Conservation (phyloP, 345 rosid species). For the Corchorus capsularis region DNA sequence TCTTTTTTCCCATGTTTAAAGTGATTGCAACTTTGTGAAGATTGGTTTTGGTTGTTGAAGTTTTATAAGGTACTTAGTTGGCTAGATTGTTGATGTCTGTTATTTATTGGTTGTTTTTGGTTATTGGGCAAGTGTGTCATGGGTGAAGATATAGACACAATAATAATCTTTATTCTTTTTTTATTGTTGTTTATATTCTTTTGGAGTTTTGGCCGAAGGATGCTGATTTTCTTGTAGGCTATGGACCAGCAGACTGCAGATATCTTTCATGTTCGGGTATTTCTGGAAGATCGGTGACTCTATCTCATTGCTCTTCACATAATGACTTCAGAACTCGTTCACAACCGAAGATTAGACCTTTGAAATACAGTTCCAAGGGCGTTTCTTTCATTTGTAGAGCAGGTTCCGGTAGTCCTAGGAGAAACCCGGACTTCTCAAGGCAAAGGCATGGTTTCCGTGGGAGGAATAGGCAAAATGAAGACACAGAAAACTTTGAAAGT, state of each 20-base stretch:
- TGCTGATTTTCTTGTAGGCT: slow-evolving; percentile 44
- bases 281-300: slow-evolving; percentile 45
- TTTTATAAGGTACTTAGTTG: background rate
- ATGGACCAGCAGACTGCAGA: slow-evolving; percentile 48
- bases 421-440: slow-evolving; percentile 72
- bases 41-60: slow-evolving; percentile 1
- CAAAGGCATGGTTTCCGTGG: slow-evolving; percentile 63
- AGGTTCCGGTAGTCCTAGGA: slow-evolving; percentile 58
- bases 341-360: slow-evolving; percentile 37
- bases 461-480: slow-evolving; percentile 63
- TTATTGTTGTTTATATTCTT: background rate
- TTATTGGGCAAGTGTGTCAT: background rate
- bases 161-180: background rate
- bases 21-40: slow-evolving; percentile 1
- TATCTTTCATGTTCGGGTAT: slow-evolving; percentile 45
- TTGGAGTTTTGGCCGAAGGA: background rate
- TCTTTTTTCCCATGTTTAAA: background rate
- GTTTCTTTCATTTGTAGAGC: slow-evolving; percentile 57
- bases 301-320: slow-evolving; percentile 40
- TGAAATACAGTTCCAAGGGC: slow-evolving; percentile 38
- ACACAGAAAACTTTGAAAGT: slow-evolving; percentile 51
- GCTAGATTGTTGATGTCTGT: background rate
- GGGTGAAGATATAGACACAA: background rate
- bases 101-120: background rate
- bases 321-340: slow-evolving; percentile 28